Percentiles rank a stretch among this genome's conserved stretches.
Evolutionary conservation across 1,284 basidiomycete genomes (phyloP).

Genomic region (Moesziomyces sp.): DNA sequence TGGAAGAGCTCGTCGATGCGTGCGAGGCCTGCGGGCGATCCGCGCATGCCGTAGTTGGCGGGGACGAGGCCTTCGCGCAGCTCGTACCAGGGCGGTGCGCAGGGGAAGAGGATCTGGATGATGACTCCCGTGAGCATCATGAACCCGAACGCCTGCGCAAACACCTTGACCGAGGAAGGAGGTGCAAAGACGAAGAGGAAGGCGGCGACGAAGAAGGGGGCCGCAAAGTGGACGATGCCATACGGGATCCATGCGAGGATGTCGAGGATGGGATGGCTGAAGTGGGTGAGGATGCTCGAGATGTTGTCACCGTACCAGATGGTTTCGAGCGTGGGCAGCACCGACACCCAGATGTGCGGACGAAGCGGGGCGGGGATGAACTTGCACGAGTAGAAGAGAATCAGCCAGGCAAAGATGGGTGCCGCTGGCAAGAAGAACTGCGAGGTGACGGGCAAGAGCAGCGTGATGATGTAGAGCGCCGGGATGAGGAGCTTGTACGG

Average conservation of each 20-base stretch:
- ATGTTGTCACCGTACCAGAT: slow-evolving; percentile 97
- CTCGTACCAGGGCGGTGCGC: slow-evolving; percentile 95
- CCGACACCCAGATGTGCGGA: slow-evolving; percentile 86
- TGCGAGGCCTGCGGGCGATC: slow-evolving; percentile 90
- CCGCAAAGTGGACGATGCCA: slow-evolving; percentile 87
- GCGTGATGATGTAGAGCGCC: slow-evolving; percentile 75
- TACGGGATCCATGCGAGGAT: slow-evolving; percentile 96
- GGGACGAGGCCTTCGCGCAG: slow-evolving; percentile 95
- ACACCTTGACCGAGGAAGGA: slow-evolving; percentile 83
- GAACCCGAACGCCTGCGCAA: slow-evolving; percentile 89
- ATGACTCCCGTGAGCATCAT: slow-evolving; percentile 91
- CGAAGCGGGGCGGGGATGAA: slow-evolving; percentile 82
- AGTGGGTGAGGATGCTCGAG: slow-evolving; percentile 92
- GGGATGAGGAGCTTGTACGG: slow-evolving; percentile 84
- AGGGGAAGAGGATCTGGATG: slow-evolving; percentile 89
- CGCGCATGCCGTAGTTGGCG: slow-evolving; percentile 86
- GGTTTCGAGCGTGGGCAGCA: slow-evolving; percentile 92
- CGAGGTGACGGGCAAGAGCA: slow-evolving; percentile 85
- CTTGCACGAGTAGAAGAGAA: slow-evolving; percentile 80
- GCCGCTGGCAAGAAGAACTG: slow-evolving; percentile 92
- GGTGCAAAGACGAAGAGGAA: slow-evolving; percentile 83
- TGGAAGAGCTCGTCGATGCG: slow-evolving; percentile 92
- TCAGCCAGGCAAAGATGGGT: slow-evolving; percentile 80
- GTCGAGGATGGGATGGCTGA: slow-evolving; percentile 90
- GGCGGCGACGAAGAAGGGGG: slow-evolving; percentile 74